Evolutionary conservation across 2,329 filamentous ascomycete species (phyloP).

Genomic region (Teratosphaeria zuluensis): DNA sequence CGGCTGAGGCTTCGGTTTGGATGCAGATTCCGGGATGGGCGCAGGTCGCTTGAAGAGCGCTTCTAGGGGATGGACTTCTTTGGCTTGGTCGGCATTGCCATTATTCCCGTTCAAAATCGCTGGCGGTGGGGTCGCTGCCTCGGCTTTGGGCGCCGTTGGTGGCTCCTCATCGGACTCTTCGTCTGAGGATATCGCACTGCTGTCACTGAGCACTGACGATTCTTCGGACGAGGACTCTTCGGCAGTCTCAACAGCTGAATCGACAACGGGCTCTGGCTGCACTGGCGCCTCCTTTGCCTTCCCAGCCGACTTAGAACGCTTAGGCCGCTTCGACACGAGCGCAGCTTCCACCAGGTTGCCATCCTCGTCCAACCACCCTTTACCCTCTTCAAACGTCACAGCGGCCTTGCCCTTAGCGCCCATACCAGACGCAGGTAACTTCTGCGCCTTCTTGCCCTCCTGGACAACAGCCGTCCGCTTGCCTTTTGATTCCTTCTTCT

Average conservation of each 20-base stretch:
- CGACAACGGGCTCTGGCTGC: not conserved
- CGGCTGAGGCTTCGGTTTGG: conserved; percentile 30
- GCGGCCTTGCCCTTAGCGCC: conserved; percentile 32
- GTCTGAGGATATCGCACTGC: not conserved
- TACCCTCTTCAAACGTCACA: conserved; percentile 65
- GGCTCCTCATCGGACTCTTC: not conserved
- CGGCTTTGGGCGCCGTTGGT: not conserved
- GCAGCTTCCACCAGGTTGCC: conserved; percentile 63
- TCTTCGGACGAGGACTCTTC: not conserved
- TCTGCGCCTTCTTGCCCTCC: conserved; percentile 79
- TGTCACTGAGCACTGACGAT: not conserved
- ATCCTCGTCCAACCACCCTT: conserved; percentile 76
- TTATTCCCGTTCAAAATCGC: not conserved
- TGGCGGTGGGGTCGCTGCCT: not conserved
- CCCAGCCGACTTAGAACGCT: not conserved
- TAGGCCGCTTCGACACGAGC: conserved; percentile 10
- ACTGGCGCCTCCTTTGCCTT: not conserved
- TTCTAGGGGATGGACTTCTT: conserved; percentile 70
- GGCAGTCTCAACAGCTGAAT: not conserved
- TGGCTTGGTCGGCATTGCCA: conserved; percentile 1
- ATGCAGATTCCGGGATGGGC: conserved; percentile 28
- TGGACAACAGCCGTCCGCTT: conserved; percentile 59
- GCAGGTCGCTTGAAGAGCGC: conserved; percentile 75
- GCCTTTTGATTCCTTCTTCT: conserved; percentile 47
- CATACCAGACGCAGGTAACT: conserved; percentile 27